Conservation (phyloP, 116 monocot species). For the Iris pallida region DNA sequence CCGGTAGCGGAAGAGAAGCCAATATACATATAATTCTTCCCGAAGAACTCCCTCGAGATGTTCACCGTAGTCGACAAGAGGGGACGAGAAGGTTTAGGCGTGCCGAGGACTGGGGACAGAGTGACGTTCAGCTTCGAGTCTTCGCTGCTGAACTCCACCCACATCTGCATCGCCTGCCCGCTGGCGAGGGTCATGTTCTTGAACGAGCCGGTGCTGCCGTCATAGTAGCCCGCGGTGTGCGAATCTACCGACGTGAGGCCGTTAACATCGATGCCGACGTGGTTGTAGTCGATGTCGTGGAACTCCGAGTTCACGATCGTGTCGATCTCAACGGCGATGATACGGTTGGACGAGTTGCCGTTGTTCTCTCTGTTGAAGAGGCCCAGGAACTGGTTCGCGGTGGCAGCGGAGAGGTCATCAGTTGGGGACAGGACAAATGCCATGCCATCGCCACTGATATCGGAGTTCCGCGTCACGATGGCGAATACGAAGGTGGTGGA, state of each 20-base stretch:
- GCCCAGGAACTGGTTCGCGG: conserved; percentile 45
- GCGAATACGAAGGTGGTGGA: conserved; percentile 26
- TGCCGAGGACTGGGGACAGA: conserved; percentile 16
- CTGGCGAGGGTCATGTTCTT: conserved; percentile 21
- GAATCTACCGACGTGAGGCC: conserved; percentile 25
- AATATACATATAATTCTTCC: conserved; percentile 28
- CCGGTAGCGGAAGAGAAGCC: conserved; percentile 46
- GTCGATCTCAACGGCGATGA: no score
- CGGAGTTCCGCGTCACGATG: conserved; percentile 11
- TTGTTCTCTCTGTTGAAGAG: conserved; percentile 20
- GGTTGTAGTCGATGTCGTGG: no score
- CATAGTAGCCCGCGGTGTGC: conserved; percentile 17
- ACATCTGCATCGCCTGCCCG: conserved; percentile 21
- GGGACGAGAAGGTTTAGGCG: conserved; percentile 25
- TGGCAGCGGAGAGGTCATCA: conserved; percentile 13
- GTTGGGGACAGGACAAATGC: conserved; percentile 10
- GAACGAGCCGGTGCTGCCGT: conserved; percentile 1
- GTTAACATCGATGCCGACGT: no score
- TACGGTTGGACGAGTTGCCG: conserved; percentile 29
- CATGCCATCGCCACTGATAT: conserved; percentile 17
- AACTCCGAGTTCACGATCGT: no score
- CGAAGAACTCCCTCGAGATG: conserved; percentile 13
- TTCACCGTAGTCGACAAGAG: conserved; percentile 23
- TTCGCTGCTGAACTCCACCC: conserved; percentile 41
- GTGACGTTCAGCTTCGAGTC: conserved; percentile 18